Evolutionary conservation across 2,329 filamentous ascomycete species (phyloP), one percentile per base, ranked within the genome.

Genomic region (Neodidymelliopsis sp.): DNA sequence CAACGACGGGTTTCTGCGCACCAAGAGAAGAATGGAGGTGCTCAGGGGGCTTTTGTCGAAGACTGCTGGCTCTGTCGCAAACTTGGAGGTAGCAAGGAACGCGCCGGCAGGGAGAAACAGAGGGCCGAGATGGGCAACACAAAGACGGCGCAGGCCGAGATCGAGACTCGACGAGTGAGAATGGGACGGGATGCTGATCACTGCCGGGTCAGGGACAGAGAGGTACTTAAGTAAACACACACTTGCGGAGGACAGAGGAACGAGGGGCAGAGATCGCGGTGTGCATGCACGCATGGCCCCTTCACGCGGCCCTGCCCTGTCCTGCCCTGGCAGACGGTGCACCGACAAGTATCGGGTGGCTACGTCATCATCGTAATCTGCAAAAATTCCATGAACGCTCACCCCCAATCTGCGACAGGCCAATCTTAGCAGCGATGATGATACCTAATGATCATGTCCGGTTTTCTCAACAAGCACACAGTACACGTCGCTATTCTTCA

Each of bases 141-240:
- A 53, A 43, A 49, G 54, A 55, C 56, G 28, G 44, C 23, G 48
- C 47, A 40, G 38, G 25, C 36, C 51, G 41, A 34, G 33, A 52
- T 46, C 30, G 56, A 59, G 62, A 51, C 58, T 63, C 53, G 55
- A 54, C 43, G 33, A 31, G 40, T 50, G 47, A 35, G 43, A 52
- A 30, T 35, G 49, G 53, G 56, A 56, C 52, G 49, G 56, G 45
- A 40, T 42, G 62, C 47, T 53, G 62, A 68, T 67, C 60, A 56
- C 59, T 65, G 49, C 64, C 59, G 43, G 56, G 54, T 52, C 49
- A 56, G 57, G 63, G 49, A 34, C 43, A 39, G 51, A 49, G 40
- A 50, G 30, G 40, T 45, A 45, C 30, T 50, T 49, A n/a, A n/a
- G n/a, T 45, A 50, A 50, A 30, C 41, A 36, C 44, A 36, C 43